Evolutionary conservation across 495 filamentous ascomycete species (phyloP).

Genomic region (Penicillium canariense): DNA sequence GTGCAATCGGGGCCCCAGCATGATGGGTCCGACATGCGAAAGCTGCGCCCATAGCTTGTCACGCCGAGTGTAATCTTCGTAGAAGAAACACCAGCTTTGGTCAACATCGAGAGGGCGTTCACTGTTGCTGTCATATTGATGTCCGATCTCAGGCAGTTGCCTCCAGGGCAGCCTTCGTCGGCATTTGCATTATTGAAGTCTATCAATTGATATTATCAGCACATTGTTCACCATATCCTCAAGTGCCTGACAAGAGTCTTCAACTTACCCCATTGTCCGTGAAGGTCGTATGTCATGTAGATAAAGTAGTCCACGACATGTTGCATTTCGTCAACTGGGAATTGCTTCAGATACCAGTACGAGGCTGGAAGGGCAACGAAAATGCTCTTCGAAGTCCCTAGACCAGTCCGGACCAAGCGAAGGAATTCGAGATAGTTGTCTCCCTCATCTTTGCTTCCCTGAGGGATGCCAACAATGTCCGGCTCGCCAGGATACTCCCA

Average conservation of each 20-base stretch:
- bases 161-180: slow-evolving; percentile 25
- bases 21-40: background rate
- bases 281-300: slow-evolving; percentile 40
- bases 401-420: too few species aligned
- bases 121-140: slow-evolving; percentile 30
- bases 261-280: slow-evolving; percentile 8
- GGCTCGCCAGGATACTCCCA: too few species aligned
- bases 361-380: slow-evolving; percentile 25
- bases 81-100: slow-evolving; percentile 46
- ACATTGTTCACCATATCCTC: background rate
- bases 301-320: slow-evolving; percentile 32
- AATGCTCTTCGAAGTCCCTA: too few species aligned
- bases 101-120: slow-evolving; percentile 40
- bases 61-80: slow-evolving; percentile 32
- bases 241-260: background rate
- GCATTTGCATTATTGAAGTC: slow-evolving; percentile 27
- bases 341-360: slow-evolving; percentile 33
- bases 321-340: slow-evolving; percentile 25
- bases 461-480: too few species aligned
- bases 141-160: background rate
- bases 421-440: too few species aligned
- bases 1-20: background rate
- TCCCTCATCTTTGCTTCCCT: too few species aligned
- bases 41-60: background rate
- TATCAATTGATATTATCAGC: slow-evolving; percentile 24